phyloP scores from a whole-genome alignment of 1,139 yeast genomes.

The Scheffersomyces stambukii region DNA sequence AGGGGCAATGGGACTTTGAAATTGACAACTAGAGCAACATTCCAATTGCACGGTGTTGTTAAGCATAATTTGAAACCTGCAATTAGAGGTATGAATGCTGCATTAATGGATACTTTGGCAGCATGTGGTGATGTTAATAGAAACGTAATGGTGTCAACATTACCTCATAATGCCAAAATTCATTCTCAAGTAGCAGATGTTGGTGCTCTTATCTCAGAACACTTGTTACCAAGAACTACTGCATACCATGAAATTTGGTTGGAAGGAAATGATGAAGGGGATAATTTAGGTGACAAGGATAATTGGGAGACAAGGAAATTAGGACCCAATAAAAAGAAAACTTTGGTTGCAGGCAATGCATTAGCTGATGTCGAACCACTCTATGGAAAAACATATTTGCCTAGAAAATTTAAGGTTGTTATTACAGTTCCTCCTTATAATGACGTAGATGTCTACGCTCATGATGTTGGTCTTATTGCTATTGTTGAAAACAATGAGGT shows the following conservation, averaged over 20 bases:
- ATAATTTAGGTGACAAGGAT: conserved; percentile 61
- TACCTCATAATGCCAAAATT: conserved; percentile 78
- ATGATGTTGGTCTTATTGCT: conserved; percentile 90
- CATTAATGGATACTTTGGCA: conserved; percentile 88
- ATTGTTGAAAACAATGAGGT: conserved; percentile 68
- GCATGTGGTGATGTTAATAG: conserved; percentile 99
- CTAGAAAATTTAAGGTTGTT: conserved; percentile 93
- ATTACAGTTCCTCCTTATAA: conserved; percentile 95
- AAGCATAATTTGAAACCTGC: conserved; percentile 88
- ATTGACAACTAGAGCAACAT: conserved; percentile 94
- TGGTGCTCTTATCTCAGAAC: conserved; percentile 70
- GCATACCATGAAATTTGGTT: conserved; percentile 98
- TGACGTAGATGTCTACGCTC: conserved; percentile 95
- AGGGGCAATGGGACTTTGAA: conserved; percentile 94
- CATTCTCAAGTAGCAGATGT: conserved; percentile 68
- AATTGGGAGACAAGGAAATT: conserved; percentile 71
- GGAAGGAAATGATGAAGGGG: conserved; percentile 77
- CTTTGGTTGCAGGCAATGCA: conserved; percentile 84
- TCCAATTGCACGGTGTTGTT: conserved; percentile 93
- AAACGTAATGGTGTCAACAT: conserved; percentile 88
- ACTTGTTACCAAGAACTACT: conserved; percentile 83
- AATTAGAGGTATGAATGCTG: conserved; percentile 88
- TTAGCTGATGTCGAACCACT: conserved; percentile 83
- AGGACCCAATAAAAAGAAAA: conserved; percentile 77
- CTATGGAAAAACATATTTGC: conserved; percentile 83